These are phyloP conservation scores for Coelomomyces lativittatus DNA, from an alignment of 371 early-diverging fungal genomes.

Conservation along the genomic window DNA sequence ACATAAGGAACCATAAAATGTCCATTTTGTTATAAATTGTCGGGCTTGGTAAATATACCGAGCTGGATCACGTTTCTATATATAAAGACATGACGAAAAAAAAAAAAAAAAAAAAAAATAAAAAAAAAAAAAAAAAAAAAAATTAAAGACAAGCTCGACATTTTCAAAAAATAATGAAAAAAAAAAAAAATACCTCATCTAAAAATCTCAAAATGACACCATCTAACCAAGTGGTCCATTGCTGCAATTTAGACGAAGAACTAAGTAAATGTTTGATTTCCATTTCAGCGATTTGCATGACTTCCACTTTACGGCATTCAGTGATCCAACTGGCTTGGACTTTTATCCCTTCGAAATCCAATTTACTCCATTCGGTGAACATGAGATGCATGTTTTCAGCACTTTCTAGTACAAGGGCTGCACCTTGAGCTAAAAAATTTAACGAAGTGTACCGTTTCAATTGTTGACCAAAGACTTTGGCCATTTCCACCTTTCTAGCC, in stretches of 20 bases:
- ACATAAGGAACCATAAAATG: slow-evolving; percentile 14
- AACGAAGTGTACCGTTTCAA: slow-evolving; percentile 27
- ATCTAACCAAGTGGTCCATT: slow-evolving; percentile 27
- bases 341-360: slow-evolving; percentile 22
- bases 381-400: slow-evolving; percentile 11
- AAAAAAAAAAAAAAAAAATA: background rate
- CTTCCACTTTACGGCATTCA: slow-evolving; percentile 16
- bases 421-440: slow-evolving; percentile 27
- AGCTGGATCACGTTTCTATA: background rate
- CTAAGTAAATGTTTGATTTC: slow-evolving; percentile 14
- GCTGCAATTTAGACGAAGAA: slow-evolving; percentile 8
- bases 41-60: slow-evolving; percentile 12
- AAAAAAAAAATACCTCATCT: slow-evolving; percentile 3
- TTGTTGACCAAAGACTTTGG: slow-evolving; percentile 25
- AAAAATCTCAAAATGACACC: slow-evolving; percentile 12
- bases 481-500: slow-evolving; percentile 9
- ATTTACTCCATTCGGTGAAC: slow-evolving; percentile 20
- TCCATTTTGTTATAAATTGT: slow-evolving; percentile 36
- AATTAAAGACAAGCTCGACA: background rate
- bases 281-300: slow-evolving; percentile 13
- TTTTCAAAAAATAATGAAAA: background rate
- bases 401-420: slow-evolving; percentile 11
- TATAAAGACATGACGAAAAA: background rate
- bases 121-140: background rate
- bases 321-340: slow-evolving; percentile 36